A percentile compares a stretch with the other conserved stretches of the same genome.
phyloP scores from a whole-genome alignment of 495 filamentous ascomycete genomes.

The Stereocaulon alpinum region DNA sequence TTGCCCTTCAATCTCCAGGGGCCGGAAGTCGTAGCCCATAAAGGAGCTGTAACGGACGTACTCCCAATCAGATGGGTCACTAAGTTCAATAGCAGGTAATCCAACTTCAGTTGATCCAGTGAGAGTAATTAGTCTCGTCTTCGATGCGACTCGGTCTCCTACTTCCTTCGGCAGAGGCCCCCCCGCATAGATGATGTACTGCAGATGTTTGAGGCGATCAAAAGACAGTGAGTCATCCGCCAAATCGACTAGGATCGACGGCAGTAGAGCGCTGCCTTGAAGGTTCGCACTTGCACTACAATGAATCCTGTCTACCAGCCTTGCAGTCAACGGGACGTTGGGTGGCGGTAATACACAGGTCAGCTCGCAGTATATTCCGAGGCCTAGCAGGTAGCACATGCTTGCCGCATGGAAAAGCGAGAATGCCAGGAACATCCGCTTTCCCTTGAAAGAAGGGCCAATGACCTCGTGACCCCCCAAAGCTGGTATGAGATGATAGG shows the following conservation, averaged over 20 bases:
- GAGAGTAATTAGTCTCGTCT: constrained; percentile 9
- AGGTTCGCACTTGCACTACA: constrained; percentile 2
- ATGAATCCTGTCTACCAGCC: neutral
- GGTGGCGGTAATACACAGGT: constrained; percentile 7
- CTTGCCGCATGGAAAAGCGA: constrained; percentile 12
- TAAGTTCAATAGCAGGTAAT: neutral
- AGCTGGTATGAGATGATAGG: constrained; percentile 7
- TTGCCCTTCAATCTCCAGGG: neutral
- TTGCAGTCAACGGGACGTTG: neutral
- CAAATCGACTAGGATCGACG: constrained; percentile 10
- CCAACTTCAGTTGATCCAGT: constrained; percentile 15
- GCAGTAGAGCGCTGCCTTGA: constrained; percentile 1
- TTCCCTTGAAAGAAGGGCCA: constrained; percentile 1
- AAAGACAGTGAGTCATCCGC: neutral
- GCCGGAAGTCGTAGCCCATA: constrained; percentile 9
- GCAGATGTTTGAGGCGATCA: neutral
- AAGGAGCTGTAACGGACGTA: constrained; percentile 14
- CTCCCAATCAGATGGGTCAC: constrained; percentile 15
- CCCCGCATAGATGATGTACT: constrained; percentile 11
- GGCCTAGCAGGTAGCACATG: neutral
- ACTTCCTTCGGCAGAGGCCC: constrained; percentile 15
- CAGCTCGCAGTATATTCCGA: constrained; percentile 5
- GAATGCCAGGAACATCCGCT: constrained; percentile 12
- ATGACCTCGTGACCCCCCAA: neutral
- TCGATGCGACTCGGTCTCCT: constrained; percentile 7